Evolutionary conservation across 352 stramenopile genomes (phyloP).

Genomic region (Phytophthora rubi): DNA sequence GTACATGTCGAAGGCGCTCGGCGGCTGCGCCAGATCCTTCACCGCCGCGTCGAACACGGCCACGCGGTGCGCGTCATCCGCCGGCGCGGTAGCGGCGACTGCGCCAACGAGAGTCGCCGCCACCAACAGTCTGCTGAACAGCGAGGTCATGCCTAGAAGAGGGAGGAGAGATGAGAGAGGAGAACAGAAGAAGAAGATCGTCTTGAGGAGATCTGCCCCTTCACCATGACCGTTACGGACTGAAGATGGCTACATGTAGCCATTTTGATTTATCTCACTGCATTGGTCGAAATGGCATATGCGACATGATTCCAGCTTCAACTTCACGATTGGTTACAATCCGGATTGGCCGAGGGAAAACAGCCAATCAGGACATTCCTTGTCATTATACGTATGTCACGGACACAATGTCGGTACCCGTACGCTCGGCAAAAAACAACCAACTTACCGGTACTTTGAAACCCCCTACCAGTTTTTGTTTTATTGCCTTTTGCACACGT

Average conservation of each 20-base stretch:
- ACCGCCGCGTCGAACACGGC: conserved; percentile 47
- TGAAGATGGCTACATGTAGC: not conserved
- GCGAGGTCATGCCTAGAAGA: not conserved
- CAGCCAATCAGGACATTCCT: too few relatives aligned
- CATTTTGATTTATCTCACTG: not conserved
- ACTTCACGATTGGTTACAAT: too few relatives aligned
- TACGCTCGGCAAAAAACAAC: too few relatives aligned
- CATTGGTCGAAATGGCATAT: too few relatives aligned
- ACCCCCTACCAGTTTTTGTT: too few relatives aligned
- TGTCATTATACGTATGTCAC: too few relatives aligned
- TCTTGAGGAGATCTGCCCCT: conserved; percentile 4
- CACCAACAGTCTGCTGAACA: conserved; percentile 1
- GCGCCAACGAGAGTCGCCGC: conserved; percentile 11
- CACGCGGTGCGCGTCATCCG: conserved; percentile 4
- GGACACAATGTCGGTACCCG: too few relatives aligned
- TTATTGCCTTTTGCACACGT: not conserved
- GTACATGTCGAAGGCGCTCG: conserved; percentile 82
- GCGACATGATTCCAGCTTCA: too few relatives aligned
- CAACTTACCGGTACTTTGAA: too few relatives aligned
- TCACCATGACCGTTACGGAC: not conserved
- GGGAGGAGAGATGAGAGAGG: too few relatives aligned
- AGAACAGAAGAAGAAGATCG: conserved; percentile 5
- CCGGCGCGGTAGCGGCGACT: not conserved
- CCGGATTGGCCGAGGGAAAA: too few relatives aligned
- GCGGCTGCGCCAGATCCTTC: conserved; percentile 10